A percentile compares a stretch with the other conserved stretches of the same genome.
Evolutionary conservation across 331 rosid species (phyloP).

Genomic region (Pyrus hybrid): DNA sequence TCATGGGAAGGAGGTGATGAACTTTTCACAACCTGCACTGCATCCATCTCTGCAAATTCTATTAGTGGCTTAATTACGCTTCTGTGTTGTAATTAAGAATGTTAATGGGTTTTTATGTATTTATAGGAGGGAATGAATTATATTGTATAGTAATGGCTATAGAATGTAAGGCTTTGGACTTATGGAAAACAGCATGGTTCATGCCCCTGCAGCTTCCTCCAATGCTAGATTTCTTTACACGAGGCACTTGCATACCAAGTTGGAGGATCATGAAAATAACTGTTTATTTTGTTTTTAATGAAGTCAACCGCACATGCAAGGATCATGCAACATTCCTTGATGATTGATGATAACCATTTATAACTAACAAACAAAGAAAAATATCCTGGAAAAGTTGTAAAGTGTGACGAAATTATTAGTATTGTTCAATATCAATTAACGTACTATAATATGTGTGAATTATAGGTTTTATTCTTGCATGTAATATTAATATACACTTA

Average conservation of each 20-base stretch:
- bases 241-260: not conserved
- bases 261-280: not conserved
- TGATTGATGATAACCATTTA: not conserved
- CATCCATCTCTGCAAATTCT: not conserved
- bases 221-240: not conserved
- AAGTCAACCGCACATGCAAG: constrained; percentile 21
- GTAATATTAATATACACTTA: too few relatives aligned
- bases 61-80: not conserved
- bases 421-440: too few relatives aligned
- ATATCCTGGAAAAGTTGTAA: too few relatives aligned
- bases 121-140: constrained; percentile 16
- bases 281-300: not conserved
- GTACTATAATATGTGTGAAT: too few relatives aligned
- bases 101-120: not conserved
- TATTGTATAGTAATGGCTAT: not conserved
- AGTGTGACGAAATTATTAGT: too few relatives aligned
- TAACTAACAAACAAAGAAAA: too few relatives aligned
- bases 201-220: not conserved
- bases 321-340: constrained; percentile 3
- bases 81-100: not conserved
- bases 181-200: constrained; percentile 14
- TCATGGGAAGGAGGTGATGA: constrained; percentile 4
- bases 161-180: not conserved
- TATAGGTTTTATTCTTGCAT: too few relatives aligned
- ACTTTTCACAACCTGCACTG: not conserved